Evolutionary conservation across 208 protist genomes (phyloP).

Genomic region (Strigomonas culicis): DNA sequence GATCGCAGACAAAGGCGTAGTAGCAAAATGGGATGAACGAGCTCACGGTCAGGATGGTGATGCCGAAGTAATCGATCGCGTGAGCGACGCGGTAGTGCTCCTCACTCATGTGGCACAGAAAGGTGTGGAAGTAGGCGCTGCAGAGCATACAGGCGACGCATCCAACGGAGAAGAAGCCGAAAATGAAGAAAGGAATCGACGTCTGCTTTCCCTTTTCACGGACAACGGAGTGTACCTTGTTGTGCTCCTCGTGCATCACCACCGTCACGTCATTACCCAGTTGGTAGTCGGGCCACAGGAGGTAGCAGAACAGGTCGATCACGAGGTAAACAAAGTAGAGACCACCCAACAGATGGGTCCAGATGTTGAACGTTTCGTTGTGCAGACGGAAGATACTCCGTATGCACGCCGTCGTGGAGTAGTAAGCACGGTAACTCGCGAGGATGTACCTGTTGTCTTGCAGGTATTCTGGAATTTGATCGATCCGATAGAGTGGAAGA

Average conservation of each 20-base stretch:
- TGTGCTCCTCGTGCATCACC: slow-evolving; percentile 2
- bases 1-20: slow-evolving; percentile 70
- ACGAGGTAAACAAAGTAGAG: slow-evolving; percentile 28
- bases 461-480: slow-evolving; percentile 36
- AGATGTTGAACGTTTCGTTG: slow-evolving; percentile 77
- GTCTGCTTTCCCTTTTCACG: not conserved
- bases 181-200: slow-evolving; percentile 46
- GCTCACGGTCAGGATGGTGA: slow-evolving; percentile 75
- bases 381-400: slow-evolving; percentile 39
- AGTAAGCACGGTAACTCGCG: slow-evolving; percentile 34
- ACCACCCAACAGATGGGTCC: slow-evolving; percentile 51
- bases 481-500: slow-evolving; percentile 34
- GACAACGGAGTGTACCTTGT: not conserved
- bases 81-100: slow-evolving; percentile 54
- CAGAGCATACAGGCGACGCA: slow-evolving; percentile 77
- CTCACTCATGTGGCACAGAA: slow-evolving; percentile 60
- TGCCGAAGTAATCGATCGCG: slow-evolving; percentile 82
- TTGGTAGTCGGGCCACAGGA: slow-evolving; percentile 23
- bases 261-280: slow-evolving; percentile 11
- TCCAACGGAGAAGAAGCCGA: slow-evolving; percentile 63
- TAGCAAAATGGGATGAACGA: slow-evolving; percentile 85
- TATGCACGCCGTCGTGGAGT: slow-evolving; percentile 32
- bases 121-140: slow-evolving; percentile 70
- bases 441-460: slow-evolving; percentile 39
- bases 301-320: slow-evolving; percentile 21